phyloP scores from a whole-genome alignment of 257 asterid species.

The Plantago elongata region DNA sequence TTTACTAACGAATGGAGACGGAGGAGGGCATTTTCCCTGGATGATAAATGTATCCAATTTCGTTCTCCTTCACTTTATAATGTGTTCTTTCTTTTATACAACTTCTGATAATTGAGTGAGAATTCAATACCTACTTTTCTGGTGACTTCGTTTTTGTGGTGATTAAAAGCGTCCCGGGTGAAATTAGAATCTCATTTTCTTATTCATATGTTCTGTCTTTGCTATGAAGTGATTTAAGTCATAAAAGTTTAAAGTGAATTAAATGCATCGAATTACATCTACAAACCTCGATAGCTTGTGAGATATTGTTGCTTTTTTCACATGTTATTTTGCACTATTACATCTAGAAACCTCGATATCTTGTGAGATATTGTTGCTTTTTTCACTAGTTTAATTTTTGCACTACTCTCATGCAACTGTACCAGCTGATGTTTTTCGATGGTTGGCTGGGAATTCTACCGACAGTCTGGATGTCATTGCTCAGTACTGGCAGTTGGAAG shows the following conservation, averaged over 20 bases:
- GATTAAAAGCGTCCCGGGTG: too few species aligned
- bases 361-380: conserved; percentile 1
- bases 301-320: conserved; percentile 4
- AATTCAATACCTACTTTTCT: too few species aligned
- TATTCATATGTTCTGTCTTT: too few species aligned
- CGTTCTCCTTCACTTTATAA: too few species aligned
- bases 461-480: conserved; percentile 70
- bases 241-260: neutral
- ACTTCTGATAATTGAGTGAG: too few species aligned
- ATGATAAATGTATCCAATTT: too few species aligned
- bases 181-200: too few species aligned
- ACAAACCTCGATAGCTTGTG: neutral
- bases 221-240: too few species aligned
- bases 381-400: neutral
- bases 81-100: too few species aligned
- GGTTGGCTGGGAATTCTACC: conserved; percentile 88
- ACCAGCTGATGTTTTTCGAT: conserved; percentile 76
- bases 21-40: too few species aligned
- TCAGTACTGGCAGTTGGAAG: conserved; percentile 75
- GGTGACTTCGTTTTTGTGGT: too few species aligned
- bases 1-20: too few species aligned
- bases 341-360: neutral
- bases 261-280: neutral
- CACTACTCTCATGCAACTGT: conserved; percentile 19
- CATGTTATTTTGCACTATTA: neutral